phyloP scores from a whole-genome alignment of 2,329 filamentous ascomycete genomes.

The Colletotrichum cereale region DNA sequence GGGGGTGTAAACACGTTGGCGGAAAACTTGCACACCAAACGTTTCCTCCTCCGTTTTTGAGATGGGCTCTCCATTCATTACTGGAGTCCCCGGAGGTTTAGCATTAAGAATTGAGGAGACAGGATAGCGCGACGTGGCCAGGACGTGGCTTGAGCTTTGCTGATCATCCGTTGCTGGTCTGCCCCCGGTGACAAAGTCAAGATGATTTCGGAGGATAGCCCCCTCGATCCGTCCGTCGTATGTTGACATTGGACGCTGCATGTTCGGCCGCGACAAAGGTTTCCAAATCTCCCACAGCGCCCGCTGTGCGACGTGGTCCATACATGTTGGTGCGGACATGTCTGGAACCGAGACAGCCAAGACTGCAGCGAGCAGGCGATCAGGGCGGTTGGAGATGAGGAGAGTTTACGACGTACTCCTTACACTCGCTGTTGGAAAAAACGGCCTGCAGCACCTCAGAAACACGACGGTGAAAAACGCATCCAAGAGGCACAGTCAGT shows the following conservation, averaged over 20 bases:
- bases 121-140: conserved; percentile 13
- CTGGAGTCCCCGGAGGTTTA: background rate
- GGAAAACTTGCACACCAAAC: background rate
- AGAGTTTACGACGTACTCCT: too few species aligned
- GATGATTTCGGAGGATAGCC: conserved; percentile 7
- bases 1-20: conserved; percentile 30
- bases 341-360: conserved; percentile 34
- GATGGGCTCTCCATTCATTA: background rate
- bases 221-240: background rate
- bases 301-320: conserved; percentile 17
- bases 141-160: conserved; percentile 28
- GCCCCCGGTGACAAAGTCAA: background rate
- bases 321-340: conserved; percentile 9
- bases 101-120: background rate
- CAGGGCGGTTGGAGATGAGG: conserved; percentile 23
- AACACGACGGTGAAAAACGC: conserved; percentile 4
- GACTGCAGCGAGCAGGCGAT: conserved; percentile 31
- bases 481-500: conserved; percentile 5
- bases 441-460: conserved; percentile 21
- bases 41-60: conserved; percentile 10
- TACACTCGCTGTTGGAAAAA: too few species aligned
- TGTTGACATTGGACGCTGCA: conserved; percentile 8
- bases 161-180: conserved; percentile 19
- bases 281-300: conserved; percentile 9
- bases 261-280: conserved; percentile 8